Evolutionary conservation across 225 moss, liverwort and hornwort species (phyloP).

Genomic region (Sphagnum tenellum): DNA sequence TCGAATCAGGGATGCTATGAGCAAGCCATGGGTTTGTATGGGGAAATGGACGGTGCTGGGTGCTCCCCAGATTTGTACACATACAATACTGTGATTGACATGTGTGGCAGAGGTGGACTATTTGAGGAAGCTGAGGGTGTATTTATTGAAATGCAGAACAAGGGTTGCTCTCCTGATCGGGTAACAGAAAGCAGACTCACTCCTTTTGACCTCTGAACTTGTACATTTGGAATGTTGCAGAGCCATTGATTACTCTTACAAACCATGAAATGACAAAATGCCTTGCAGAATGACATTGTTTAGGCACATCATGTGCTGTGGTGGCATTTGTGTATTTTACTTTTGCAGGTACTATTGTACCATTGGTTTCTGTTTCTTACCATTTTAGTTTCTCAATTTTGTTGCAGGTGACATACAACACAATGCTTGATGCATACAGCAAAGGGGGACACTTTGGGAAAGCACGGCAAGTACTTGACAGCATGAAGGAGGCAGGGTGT

Average conservation of each 20-base stretch:
- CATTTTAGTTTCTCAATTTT: no score
- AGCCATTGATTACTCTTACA: no score
- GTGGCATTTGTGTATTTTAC: no score
- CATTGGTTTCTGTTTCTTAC: no score
- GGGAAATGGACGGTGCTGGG: slow-evolving; percentile 77
- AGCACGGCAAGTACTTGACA: slow-evolving; percentile 51
- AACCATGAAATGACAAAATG: no score
- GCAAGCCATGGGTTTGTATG: slow-evolving; percentile 66
- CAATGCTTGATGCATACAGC: slow-evolving; percentile 85
- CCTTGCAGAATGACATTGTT: no score
- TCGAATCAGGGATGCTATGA: slow-evolving; percentile 64
- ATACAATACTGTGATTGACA: slow-evolving; percentile 86
- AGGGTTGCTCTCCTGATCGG: slow-evolving; percentile 81
- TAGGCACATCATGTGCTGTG: no score
- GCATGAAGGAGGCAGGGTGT: slow-evolving; percentile 62
- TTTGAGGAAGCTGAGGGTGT: slow-evolving; percentile 78
- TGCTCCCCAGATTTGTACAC: slow-evolving; percentile 83
- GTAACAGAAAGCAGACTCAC: slow-evolving; percentile 12
- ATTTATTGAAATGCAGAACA: slow-evolving; percentile 69
- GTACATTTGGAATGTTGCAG: no score
- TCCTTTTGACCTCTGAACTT: no score
- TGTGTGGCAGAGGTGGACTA: slow-evolving; percentile 66
- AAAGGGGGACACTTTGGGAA: slow-evolving; percentile 66
- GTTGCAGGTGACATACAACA: slow-evolving; percentile 89
- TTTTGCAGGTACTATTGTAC: no score